Conservation (phyloP, 495 filamentous ascomycete genomes). For the Margaritispora aquatica region DNA sequence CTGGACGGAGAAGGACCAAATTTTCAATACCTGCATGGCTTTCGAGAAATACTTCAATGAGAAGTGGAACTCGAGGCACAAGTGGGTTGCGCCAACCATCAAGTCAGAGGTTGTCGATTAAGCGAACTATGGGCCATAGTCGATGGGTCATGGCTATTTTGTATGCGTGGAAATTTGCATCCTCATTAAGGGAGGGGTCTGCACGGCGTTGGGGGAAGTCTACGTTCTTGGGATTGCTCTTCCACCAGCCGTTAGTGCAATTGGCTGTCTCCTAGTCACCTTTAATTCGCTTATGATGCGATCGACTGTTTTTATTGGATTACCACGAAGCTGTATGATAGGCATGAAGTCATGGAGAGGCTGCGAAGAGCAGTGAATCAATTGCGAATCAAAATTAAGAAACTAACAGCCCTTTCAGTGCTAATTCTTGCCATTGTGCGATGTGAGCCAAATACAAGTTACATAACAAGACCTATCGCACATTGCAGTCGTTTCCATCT, state of each 20-base stretch:
- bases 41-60: slow-evolving; percentile 68
- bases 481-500: too few species aligned
- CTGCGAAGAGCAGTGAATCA: too few species aligned
- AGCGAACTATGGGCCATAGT: too few species aligned
- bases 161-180: too few species aligned
- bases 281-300: background rate
- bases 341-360: background rate
- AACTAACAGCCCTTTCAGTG: too few species aligned
- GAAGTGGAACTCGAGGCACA: slow-evolving; percentile 68
- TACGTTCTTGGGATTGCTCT: background rate
- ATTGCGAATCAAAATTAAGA: too few species aligned
- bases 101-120: slow-evolving; percentile 26
- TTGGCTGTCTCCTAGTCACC: too few species aligned
- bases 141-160: too few species aligned
- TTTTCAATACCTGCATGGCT: slow-evolving; percentile 61
- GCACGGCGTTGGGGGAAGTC: background rate
- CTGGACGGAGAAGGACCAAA: slow-evolving; percentile 70
- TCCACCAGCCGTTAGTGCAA: background rate
- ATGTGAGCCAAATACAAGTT: too few species aligned
- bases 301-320: background rate
- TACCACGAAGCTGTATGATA: background rate
- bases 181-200: background rate
- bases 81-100: slow-evolving; percentile 50
- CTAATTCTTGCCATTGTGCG: too few species aligned
- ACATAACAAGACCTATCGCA: too few species aligned